Evolutionary conservation across 306 rosid genomes (phyloP).

Genomic region (Vigna reflexopilosa): DNA sequence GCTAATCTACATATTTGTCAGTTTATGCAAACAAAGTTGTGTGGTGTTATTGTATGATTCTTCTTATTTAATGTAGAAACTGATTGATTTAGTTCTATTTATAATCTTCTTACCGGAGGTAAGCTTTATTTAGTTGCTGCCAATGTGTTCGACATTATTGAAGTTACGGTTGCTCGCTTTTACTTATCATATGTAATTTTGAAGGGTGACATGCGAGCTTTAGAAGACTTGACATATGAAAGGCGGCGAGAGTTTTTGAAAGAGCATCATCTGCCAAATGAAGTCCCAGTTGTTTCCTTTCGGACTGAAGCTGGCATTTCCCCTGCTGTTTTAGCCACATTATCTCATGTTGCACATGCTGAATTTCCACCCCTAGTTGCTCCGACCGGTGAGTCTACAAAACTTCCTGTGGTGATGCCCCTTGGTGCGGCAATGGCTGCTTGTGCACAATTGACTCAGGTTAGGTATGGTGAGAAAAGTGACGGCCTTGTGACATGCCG

Average conservation of each 20-base stretch:
- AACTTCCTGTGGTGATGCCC: slow-evolving; percentile 88
- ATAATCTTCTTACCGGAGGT: neutral
- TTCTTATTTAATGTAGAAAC: neutral
- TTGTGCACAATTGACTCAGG: slow-evolving; percentile 89
- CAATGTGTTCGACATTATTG: neutral
- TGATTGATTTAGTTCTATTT: neutral
- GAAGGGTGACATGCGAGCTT: slow-evolving; percentile 95
- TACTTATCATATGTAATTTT: slow-evolving; percentile 42
- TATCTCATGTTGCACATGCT: slow-evolving; percentile 91
- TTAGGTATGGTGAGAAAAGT: slow-evolving; percentile 88
- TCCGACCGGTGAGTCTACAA: slow-evolving; percentile 64
- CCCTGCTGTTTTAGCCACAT: slow-evolving; percentile 80
- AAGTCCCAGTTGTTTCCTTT: slow-evolving; percentile 81
- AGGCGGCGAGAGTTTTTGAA: slow-evolving; percentile 78
- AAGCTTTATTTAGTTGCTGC: neutral
- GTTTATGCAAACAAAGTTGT: neutral
- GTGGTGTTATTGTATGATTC: slow-evolving; percentile 5
- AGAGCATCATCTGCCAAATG: slow-evolving; percentile 76
- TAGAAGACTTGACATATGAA: slow-evolving; percentile 95
- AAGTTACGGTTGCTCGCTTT: slow-evolving; percentile 37
- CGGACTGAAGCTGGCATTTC: slow-evolving; percentile 88
- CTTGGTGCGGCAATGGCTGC: slow-evolving; percentile 98
- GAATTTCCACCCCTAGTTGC: slow-evolving; percentile 72
- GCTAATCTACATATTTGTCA: neutral
- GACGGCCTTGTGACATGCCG: slow-evolving; percentile 95